These are phyloP conservation scores for Gossypium davidsonii DNA, from an alignment of 441 rosid species.

Conservation along the genomic window DNA sequence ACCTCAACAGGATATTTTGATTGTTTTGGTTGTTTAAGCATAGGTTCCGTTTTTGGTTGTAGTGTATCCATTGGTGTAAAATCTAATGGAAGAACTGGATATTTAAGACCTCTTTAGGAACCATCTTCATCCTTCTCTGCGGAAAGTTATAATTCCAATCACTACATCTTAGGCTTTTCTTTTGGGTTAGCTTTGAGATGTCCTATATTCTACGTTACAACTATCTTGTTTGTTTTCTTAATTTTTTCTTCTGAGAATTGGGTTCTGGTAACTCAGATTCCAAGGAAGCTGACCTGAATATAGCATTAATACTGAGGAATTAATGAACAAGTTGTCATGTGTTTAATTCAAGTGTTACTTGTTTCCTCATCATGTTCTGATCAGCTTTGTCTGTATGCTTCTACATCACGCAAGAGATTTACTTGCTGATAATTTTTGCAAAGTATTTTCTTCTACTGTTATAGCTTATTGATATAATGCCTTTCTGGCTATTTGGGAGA, in stretches of 20 bases:
- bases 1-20: not conserved
- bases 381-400: not conserved
- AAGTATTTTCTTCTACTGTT: not conserved
- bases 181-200: too few species aligned
- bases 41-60: not conserved
- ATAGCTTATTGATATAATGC: conserved; percentile 5
- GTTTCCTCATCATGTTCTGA: not conserved
- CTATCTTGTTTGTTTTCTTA: not conserved
- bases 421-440: conserved; percentile 7
- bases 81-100: too few species aligned
- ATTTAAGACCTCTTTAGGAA: too few species aligned
- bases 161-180: too few species aligned
- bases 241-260: not conserved
- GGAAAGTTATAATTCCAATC: too few species aligned
- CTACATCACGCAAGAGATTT: not conserved
- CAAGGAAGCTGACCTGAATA: not conserved
- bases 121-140: too few species aligned
- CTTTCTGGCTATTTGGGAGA: conserved; percentile 14
- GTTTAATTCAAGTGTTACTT: not conserved
- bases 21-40: not conserved
- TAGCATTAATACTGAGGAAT: not conserved
- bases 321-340: not conserved
- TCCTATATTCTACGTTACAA: not conserved
- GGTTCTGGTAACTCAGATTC: not conserved
- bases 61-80: not conserved